Evolutionary conservation across 1,284 basidiomycete genomes (phyloP).

Genomic region (Cryptococcus sp.): DNA sequence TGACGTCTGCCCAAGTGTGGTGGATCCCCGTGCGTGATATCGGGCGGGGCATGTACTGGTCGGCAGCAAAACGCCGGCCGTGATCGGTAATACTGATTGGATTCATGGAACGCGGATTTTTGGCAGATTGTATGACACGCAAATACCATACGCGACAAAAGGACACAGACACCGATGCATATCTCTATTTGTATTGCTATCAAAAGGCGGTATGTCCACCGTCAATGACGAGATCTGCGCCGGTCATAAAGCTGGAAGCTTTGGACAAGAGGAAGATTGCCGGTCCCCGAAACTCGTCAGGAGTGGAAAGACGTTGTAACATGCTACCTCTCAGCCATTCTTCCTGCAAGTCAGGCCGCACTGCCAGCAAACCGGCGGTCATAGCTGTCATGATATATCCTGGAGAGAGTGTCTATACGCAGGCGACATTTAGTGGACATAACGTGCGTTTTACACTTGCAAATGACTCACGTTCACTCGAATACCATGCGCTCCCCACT

Average conservation of each 20-base stretch:
- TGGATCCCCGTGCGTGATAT: too few species aligned
- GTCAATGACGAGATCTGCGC: conserved; percentile 32
- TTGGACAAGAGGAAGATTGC: conserved; percentile 51
- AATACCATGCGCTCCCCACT: conserved; percentile 69
- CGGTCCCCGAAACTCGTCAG: conserved; percentile 26
- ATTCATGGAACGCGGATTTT: too few species aligned
- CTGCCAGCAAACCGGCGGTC: conserved; percentile 26
- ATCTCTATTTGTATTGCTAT: too few species aligned
- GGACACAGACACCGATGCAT: too few species aligned
- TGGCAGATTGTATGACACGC: too few species aligned
- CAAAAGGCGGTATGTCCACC: conserved; percentile 37
- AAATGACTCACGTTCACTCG: conserved; percentile 56
- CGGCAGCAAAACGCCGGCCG: too few species aligned
- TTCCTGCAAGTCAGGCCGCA: conserved; percentile 21
- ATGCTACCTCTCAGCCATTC: conserved; percentile 23
- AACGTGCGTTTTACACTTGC: background rate
- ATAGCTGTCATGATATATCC: conserved; percentile 61
- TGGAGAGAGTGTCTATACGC: conserved; percentile 19
- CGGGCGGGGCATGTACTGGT: too few species aligned
- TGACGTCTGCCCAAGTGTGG: too few species aligned
- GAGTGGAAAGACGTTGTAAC: conserved; percentile 17
- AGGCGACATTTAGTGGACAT: background rate
- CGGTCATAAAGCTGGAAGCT: conserved; percentile 32
- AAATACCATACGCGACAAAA: too few species aligned
- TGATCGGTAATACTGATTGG: too few species aligned